Percentiles rank a stretch among this genome's conserved stretches.
These are phyloP conservation scores for Candida buenavistaensis DNA, from an alignment of 1,139 yeast genomes.

Conservation along the genomic window DNA sequence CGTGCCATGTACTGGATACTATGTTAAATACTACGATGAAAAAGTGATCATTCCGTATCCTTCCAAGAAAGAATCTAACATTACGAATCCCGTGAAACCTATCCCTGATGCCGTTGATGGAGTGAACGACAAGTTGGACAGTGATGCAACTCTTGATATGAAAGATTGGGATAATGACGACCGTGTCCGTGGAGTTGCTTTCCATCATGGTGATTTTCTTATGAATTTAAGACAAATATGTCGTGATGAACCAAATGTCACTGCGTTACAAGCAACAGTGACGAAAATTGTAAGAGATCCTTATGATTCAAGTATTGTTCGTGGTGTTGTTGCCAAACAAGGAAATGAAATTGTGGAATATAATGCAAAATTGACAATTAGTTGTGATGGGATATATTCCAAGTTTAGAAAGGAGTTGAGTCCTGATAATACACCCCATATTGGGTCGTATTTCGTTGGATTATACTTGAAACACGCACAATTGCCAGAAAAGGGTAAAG, in stretches of 20 bases:
- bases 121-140: constrained; percentile 54
- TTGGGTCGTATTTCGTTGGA: constrained; percentile 87
- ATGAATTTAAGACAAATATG: constrained; percentile 76
- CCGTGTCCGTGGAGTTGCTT: constrained; percentile 74
- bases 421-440: constrained; percentile 56
- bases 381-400: constrained; percentile 94
- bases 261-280: constrained; percentile 81
- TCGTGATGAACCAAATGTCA: constrained; percentile 64
- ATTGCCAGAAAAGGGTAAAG: constrained; percentile 72
- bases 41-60: constrained; percentile 71
- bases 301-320: constrained; percentile 50
- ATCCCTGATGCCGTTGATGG: constrained; percentile 54
- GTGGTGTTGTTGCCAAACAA: constrained; percentile 60
- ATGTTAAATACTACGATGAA: constrained; percentile 64
- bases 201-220: constrained; percentile 90
- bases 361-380: constrained; percentile 64
- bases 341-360: constrained; percentile 28
- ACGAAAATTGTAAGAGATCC: constrained; percentile 55
- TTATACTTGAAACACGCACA: constrained; percentile 69
- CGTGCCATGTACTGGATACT: constrained; percentile 74
- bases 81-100: constrained; percentile 45
- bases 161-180: constrained; percentile 61
- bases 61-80: constrained; percentile 48
- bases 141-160: constrained; percentile 49
- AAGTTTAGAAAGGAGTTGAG: constrained; percentile 79